These are phyloP conservation scores for Torulaspora franciscae DNA, from an alignment of 805 yeast species.

Conservation along the genomic window DNA sequence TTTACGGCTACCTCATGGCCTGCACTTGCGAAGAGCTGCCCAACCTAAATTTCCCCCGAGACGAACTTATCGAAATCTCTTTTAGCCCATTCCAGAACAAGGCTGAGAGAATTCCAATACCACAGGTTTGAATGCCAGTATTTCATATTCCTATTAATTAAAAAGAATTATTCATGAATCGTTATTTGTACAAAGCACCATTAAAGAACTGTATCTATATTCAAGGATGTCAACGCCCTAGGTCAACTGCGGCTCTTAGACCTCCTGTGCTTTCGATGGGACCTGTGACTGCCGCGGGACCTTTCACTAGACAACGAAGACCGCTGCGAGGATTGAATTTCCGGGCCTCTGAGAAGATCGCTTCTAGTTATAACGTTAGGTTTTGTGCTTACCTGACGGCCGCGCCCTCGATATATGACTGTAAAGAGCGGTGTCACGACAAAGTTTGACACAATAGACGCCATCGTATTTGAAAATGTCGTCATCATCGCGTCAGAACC, in stretches of 20 bases:
- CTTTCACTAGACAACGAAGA: neutral
- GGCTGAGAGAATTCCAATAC: conserved; percentile 48
- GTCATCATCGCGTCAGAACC: neutral
- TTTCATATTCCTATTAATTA: conserved; percentile 1
- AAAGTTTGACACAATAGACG: conserved; percentile 4
- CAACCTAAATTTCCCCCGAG: conserved; percentile 64
- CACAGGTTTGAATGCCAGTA: neutral
- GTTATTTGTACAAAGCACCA: neutral
- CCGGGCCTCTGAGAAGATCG: conserved; percentile 23
- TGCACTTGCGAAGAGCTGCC: conserved; percentile 86
- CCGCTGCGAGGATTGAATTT: conserved; percentile 3
- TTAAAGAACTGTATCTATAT: neutral
- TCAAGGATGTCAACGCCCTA: neutral
- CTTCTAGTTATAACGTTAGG: conserved; percentile 23
- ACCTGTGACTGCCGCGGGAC: neutral
- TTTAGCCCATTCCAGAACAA: conserved; percentile 80
- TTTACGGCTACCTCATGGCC: conserved; percentile 94
- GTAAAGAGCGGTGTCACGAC: conserved; percentile 8
- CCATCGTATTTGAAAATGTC: neutral
- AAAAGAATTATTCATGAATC: neutral
- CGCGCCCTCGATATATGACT: conserved; percentile 14
- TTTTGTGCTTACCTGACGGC: conserved; percentile 16
- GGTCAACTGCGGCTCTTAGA: neutral
- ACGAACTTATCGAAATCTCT: conserved; percentile 80
- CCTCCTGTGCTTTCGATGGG: neutral